Evolutionary conservation across 1,284 basidiomycete genomes (phyloP).

Genomic region (Anthracocystis setariae): DNA sequence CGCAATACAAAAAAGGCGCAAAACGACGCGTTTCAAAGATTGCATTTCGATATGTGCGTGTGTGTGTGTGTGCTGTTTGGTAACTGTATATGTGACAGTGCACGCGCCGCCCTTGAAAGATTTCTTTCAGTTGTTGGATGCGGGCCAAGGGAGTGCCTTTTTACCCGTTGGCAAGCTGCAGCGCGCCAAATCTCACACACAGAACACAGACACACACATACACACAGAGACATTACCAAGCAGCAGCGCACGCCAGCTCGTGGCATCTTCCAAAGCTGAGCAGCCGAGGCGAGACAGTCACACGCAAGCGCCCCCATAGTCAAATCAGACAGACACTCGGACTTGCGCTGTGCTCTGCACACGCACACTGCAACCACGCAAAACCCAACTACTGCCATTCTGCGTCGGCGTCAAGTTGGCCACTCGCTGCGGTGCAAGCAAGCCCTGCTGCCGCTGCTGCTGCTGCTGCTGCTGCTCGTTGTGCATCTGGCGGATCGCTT

Average conservation of each 20-base stretch:
- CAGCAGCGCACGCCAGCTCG: background rate
- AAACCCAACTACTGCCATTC: slow-evolving; percentile 2
- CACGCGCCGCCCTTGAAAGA: slow-evolving; percentile 24
- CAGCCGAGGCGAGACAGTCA: slow-evolving; percentile 5
- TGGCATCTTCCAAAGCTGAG: too few species aligned
- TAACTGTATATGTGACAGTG: slow-evolving; percentile 10
- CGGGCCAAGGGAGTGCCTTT: background rate
- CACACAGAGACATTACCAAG: background rate
- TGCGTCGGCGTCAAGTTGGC: slow-evolving; percentile 6
- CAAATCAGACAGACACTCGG: slow-evolving; percentile 2
- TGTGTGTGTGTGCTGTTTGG: slow-evolving; percentile 8
- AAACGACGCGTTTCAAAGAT: slow-evolving; percentile 15
- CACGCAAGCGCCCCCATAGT: slow-evolving; percentile 11
- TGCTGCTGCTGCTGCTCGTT: slow-evolving; percentile 7
- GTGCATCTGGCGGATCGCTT: slow-evolving; percentile 20
- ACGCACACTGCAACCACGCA: slow-evolving; percentile 20
- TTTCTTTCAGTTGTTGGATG: background rate
- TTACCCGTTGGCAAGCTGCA: slow-evolving; percentile 17
- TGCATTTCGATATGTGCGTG: slow-evolving; percentile 4
- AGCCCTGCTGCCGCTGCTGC: too few species aligned
- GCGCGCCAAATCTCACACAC: slow-evolving; percentile 20
- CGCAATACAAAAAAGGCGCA: background rate
- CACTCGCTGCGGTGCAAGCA: slow-evolving; percentile 5
- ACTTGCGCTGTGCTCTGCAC: background rate
- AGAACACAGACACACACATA: background rate